phyloP scores from a whole-genome alignment of 176 grass and related monocot genomes.

The Juncus inflexus region DNA sequence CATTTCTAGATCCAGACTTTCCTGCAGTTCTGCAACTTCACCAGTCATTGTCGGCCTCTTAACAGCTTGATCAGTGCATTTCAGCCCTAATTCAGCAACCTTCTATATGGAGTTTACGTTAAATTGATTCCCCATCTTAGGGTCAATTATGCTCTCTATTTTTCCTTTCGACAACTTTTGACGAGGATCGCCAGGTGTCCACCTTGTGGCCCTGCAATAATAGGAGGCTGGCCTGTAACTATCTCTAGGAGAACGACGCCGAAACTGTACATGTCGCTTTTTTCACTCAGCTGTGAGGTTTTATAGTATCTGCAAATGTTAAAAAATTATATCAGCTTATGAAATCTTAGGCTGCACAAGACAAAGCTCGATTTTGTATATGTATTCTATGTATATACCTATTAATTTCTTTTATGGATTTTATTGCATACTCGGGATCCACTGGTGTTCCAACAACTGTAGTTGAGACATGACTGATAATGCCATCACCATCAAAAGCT shows the following conservation, averaged over 20 bases:
- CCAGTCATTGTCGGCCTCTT: conserved; percentile 29
- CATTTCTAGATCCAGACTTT: conserved; percentile 4
- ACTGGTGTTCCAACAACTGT: conserved; percentile 34
- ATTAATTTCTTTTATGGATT: too few relatives aligned
- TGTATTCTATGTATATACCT: too few relatives aligned
- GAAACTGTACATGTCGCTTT: conserved; percentile 42
- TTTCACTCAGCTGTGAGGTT: conserved; percentile 16
- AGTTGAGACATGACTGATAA: conserved; percentile 23
- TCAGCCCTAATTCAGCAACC: conserved; percentile 11
- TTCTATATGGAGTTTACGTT: conserved; percentile 24
- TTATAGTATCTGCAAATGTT: neutral
- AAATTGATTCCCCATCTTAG: neutral
- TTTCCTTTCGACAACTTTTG: conserved; percentile 18
- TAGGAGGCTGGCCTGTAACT: conserved; percentile 18
- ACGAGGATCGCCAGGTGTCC: conserved; percentile 2
- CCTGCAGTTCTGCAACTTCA: conserved; percentile 14
- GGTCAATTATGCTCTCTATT: conserved; percentile 1
- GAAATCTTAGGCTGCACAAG: too few relatives aligned
- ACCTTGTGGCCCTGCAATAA: neutral
- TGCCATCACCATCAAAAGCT: conserved; percentile 20
- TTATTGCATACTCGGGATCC: conserved; percentile 43
- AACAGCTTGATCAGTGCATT: conserved; percentile 7
- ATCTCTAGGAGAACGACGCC: conserved; percentile 12
- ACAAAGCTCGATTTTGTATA: too few relatives aligned
- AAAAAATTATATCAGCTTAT: too few relatives aligned